Percentiles rank a stretch among this genome's conserved stretches.
Conservation (phyloP, 2,329 filamentous ascomycete species). For the Fusarium sp. region DNA sequence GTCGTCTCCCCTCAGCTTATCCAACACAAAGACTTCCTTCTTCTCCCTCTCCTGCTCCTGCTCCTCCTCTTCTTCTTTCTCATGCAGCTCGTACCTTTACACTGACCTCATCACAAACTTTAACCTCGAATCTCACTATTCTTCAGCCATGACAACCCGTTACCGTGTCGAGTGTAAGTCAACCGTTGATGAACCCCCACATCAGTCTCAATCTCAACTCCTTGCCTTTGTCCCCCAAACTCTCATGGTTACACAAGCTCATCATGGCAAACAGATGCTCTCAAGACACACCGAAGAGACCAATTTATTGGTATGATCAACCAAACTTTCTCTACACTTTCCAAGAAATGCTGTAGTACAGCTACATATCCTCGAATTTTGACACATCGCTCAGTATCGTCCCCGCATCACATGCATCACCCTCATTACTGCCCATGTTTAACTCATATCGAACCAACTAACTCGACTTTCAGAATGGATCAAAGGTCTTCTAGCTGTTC, state of each 20-base stretch:
- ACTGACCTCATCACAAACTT: not conserved
- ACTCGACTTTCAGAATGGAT: constrained; percentile 81
- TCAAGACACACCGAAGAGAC: constrained; percentile 88
- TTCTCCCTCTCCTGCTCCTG: not conserved
- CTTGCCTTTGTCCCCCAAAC: not conserved
- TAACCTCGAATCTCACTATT: not conserved
- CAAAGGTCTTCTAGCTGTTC: constrained; percentile 92
- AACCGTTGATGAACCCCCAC: not conserved
- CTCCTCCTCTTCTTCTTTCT: not conserved
- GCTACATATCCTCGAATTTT: not conserved
- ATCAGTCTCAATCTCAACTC: not conserved
- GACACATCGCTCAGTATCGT: not conserved
- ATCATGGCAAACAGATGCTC: constrained; percentile 60
- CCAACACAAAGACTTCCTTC: constrained; percentile 5
- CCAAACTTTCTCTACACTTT: not conserved
- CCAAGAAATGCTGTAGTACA: not conserved
- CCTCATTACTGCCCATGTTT: not conserved
- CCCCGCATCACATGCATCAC: constrained; percentile 11
- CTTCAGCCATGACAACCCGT: constrained; percentile 65
- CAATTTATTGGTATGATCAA: constrained; percentile 77
- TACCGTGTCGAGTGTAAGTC: constrained; percentile 77
- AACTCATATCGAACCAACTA: constrained; percentile 7
- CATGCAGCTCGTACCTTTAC: not conserved
- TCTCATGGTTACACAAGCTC: constrained; percentile 32
- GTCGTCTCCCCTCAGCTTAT: constrained; percentile 22